Evolutionary conservation across 768 basidiomycete genomes (phyloP), one percentile per base, ranked within the genome.

Genomic region (Heimioporus sp.): DNA sequence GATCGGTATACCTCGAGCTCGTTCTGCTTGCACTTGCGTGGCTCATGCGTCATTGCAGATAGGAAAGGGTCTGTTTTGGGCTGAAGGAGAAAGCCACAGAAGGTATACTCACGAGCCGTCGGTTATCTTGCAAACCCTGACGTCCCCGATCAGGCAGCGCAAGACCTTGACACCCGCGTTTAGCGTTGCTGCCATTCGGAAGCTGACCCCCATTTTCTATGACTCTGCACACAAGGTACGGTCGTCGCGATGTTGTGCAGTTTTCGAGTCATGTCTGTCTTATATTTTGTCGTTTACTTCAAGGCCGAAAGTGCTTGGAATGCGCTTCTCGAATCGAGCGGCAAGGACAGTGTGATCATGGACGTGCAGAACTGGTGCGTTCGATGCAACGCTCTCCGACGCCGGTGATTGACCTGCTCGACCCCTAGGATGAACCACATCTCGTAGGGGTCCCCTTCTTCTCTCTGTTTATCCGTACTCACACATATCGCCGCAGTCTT

Each of bases 71-170:
- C 42, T 76, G 2, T 8, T 62, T 6, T 58, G 52, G 60, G 41
- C 62, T 1, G 66, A 76, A 35, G 73, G 74, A 12, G 79, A 80
- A n/a, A 68, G 67, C 53, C 80, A 81, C 46, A 69, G 63, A 39
- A 69, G 79, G 78, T 76, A 46, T 10, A 45, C 45, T 17, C 10
- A 4, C 9, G n/a, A 40, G 17, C 16, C 17, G 10, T 10, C 2
- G 4, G 11, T 4, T 2, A 16, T 36, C 9, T 10, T 0, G 20
- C 12, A 2, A 17, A 35, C 17, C 10, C 56, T 10, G 13, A 28
- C 24, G 7, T 7, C 3, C 47, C 17, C 0, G 0, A 21, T 24
- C 24, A 64, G 76, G 36, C 74, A 75, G 43, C 61, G 74, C 49
- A 73, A 66, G 54, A 67, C 69, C 3, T 55, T 77, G 31, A 61